A percentile compares a stretch with the other conserved stretches of the same genome.
Conservation (phyloP, 2,329 filamentous ascomycete genomes). For the Aspergillus sp. region DNA sequence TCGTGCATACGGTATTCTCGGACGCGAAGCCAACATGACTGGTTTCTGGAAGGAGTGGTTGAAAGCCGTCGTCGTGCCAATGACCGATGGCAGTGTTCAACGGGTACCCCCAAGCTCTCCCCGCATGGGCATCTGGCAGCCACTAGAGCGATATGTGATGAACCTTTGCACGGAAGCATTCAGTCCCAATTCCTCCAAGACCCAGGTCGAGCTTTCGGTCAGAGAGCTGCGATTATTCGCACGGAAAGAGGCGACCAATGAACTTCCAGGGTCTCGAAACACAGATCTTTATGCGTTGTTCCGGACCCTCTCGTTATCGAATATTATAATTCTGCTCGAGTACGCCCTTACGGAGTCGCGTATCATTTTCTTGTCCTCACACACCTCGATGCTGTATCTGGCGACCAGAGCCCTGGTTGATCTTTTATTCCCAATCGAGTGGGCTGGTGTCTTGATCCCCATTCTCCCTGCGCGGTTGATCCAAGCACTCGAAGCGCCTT, state of each 20-base stretch:
- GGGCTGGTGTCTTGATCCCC: conserved; percentile 92
- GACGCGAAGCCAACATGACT: conserved; percentile 75
- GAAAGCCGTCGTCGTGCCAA: conserved; percentile 86
- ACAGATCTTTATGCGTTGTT: conserved; percentile 93
- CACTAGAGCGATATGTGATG: conserved; percentile 91
- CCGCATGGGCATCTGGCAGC: conserved; percentile 89
- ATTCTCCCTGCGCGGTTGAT: conserved; percentile 82
- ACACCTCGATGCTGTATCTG: conserved; percentile 92
- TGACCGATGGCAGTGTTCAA: conserved; percentile 81
- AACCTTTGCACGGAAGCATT: conserved; percentile 95
- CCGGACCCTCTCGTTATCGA: conserved; percentile 80
- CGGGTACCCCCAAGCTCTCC: conserved; percentile 85
- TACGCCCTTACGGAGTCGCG: conserved; percentile 89
- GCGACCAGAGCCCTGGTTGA: conserved; percentile 82
- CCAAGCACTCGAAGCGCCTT: conserved; percentile 88
- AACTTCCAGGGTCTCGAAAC: conserved; percentile 85
- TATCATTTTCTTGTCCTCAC: conserved; percentile 92
- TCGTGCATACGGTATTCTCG: conserved; percentile 86
- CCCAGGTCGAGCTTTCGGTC: conserved; percentile 87
- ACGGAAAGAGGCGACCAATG: conserved; percentile 86
- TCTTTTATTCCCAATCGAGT: conserved; percentile 83
- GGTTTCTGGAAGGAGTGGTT: conserved; percentile 99
- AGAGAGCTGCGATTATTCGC: conserved; percentile 89
- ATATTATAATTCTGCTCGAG: conserved; percentile 89
- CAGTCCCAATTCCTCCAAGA: conserved; percentile 87